Percentiles rank a stretch among this genome's conserved stretches.
Evolutionary conservation across 1,284 basidiomycete species (phyloP).

Genomic region (Ustilago bromivora): DNA sequence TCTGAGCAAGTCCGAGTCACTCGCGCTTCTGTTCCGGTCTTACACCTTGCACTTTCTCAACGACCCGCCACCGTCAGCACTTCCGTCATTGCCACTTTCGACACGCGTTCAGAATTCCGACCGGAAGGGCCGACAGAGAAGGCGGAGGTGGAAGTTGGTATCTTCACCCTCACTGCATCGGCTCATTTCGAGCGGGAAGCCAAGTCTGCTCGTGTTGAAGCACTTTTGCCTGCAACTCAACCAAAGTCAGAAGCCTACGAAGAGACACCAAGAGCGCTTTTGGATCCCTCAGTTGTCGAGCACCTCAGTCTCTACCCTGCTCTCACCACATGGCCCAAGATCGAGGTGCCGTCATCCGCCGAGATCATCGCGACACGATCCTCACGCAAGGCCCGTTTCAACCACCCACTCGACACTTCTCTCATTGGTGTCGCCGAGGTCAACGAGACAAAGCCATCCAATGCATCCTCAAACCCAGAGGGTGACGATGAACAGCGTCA

Average conservation of each 20-base stretch:
- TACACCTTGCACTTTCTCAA: slow-evolving; percentile 30
- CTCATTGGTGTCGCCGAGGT: slow-evolving; percentile 41
- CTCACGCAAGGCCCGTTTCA: slow-evolving; percentile 43
- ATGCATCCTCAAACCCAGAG: slow-evolving; percentile 25
- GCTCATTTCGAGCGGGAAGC: slow-evolving; percentile 26
- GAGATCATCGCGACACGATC: slow-evolving; percentile 52
- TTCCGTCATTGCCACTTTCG: slow-evolving; percentile 36
- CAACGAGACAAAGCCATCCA: slow-evolving; percentile 28
- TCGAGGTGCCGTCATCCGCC: slow-evolving; percentile 49
- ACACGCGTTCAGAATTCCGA: slow-evolving; percentile 42
- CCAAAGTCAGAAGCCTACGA: slow-evolving; percentile 13
- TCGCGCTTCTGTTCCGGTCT: slow-evolving; percentile 43
- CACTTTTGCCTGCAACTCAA: slow-evolving; percentile 31
- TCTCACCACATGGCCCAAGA: slow-evolving; percentile 62
- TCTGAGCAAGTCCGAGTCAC: slow-evolving; percentile 33
- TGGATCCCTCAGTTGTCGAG: slow-evolving; percentile 42
- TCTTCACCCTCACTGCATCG: slow-evolving; percentile 21
- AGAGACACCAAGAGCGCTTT: slow-evolving; percentile 15
- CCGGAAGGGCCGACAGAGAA: slow-evolving; percentile 8
- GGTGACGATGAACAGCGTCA: slow-evolving; percentile 40
- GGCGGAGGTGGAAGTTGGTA: slow-evolving; percentile 20
- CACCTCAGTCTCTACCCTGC: slow-evolving; percentile 54
- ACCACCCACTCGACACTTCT: slow-evolving; percentile 46
- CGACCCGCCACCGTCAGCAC: slow-evolving; percentile 4
- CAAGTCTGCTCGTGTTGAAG: slow-evolving; percentile 17